Evolutionary conservation across 2,329 filamentous ascomycete genomes (phyloP).

Genomic region (Lachnellula subtilissima): DNA sequence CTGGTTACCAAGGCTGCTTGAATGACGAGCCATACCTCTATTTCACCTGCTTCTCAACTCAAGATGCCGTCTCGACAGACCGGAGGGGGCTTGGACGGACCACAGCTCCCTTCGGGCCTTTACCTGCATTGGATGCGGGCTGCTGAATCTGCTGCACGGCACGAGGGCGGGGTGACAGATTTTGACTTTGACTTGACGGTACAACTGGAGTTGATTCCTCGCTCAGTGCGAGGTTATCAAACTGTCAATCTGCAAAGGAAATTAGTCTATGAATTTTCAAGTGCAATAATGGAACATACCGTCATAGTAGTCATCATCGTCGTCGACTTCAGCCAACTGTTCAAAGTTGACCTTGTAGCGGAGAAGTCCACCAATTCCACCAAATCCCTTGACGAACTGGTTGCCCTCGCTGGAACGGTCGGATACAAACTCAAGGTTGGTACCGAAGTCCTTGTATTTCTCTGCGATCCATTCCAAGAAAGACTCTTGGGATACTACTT

Average conservation of each 20-base stretch:
- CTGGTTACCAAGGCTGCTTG: background rate
- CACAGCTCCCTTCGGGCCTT: conserved; percentile 38
- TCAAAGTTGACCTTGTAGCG: conserved; percentile 99
- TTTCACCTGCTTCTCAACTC: conserved; percentile 27
- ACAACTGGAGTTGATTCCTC: conserved; percentile 75
- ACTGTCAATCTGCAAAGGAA: conserved; percentile 68
- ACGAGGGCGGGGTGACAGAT: conserved; percentile 39
- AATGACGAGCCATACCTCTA: conserved; percentile 15
- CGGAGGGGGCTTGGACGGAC: conserved; percentile 63
- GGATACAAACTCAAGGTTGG: conserved; percentile 92
- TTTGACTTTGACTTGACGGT: conserved; percentile 37
- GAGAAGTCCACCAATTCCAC: conserved; percentile 94
- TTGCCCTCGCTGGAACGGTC: conserved; percentile 97
- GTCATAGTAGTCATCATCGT: conserved; percentile 91
- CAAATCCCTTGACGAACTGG: conserved; percentile 99
- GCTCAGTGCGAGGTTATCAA: conserved; percentile 78
- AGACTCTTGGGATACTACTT: conserved; percentile 76
- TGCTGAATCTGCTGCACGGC: conserved; percentile 40
- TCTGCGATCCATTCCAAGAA: conserved; percentile 99
- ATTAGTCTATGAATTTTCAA: conserved; percentile 12
- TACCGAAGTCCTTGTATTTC: conserved; percentile 97
- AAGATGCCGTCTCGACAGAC: conserved; percentile 54
- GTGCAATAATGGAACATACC: conserved; percentile 36
- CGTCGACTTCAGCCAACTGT: conserved; percentile 86
- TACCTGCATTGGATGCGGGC: conserved; percentile 32